Evolutionary conservation across 352 stramenopile genomes (phyloP).

Genomic region (Globisporangium parvum): DNA sequence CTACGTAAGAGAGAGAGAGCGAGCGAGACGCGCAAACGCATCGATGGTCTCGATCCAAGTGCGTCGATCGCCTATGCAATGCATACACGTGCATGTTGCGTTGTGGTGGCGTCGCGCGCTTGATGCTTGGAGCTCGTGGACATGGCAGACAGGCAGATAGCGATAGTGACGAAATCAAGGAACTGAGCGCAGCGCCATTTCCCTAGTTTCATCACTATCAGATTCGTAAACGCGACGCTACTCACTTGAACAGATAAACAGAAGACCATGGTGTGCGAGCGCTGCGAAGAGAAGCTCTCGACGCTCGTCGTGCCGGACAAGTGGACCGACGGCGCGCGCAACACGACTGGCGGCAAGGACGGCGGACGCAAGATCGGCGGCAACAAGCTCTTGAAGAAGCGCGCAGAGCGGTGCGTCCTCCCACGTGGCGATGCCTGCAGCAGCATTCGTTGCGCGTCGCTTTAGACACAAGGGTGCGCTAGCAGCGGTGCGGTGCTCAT

Average conservation of each 20-base stretch:
- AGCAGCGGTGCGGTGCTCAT: neutral
- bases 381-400: constrained; percentile 46
- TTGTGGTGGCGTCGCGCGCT: too few relatives aligned
- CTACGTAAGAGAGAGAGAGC: neutral
- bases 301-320: constrained; percentile 73
- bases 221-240: too few relatives aligned
- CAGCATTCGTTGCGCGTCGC: too few relatives aligned
- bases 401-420: constrained; percentile 25
- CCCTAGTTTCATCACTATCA: too few relatives aligned
- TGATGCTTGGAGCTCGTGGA: too few relatives aligned
- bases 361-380: constrained; percentile 25
- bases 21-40: neutral
- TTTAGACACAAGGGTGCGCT: too few relatives aligned
- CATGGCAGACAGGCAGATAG: too few relatives aligned
- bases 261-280: constrained; percentile 56
- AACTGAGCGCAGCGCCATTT: too few relatives aligned
- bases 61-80: too few relatives aligned
- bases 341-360: constrained; percentile 27
- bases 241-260: too few relatives aligned
- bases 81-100: too few relatives aligned
- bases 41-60: neutral
- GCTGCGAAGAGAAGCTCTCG: constrained; percentile 73
- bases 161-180: too few relatives aligned
- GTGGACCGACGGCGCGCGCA: constrained; percentile 61
- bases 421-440: neutral